Base-by-base conservation (phyloP, 805 yeast genomes). In the Myxozyma udenii region DNA sequence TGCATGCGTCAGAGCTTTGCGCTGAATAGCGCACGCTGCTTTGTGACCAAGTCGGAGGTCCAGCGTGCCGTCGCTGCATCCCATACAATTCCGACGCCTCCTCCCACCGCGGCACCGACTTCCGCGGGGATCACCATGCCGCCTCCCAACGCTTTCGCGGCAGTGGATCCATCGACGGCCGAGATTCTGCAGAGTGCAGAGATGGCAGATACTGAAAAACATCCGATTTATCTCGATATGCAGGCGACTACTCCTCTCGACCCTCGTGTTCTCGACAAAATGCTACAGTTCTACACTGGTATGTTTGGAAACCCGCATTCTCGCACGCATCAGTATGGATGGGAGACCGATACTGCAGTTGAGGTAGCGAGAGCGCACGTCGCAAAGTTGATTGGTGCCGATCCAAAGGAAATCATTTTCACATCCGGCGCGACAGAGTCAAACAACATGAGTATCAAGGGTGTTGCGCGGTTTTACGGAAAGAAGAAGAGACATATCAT, bases 221-320 rank as follows among this genome's bases (percentile, higher is more conserved):
- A 97, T 62, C 98, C 99, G 7, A 93, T 93, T 57, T 93, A 93
- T 70, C 73, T 93, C 64, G 99, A 93, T 65, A 90, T 90, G 78
- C 99, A 93, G 72, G 98, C 98, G 26, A 93, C 99, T 0, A 91
- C 99, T 0, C 98, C 98, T 24, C 86, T 93, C 1, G 99, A 93
- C 67, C 98, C 98, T 28, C 77, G 99, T 50, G 99, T 93, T 7
- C 71, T 93, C 61, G 96, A 87, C 66, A 84, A 81, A 61, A 88
- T 87, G 95, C 68, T 87, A 61, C 80, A 79, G 62, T 88, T 84
- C 66, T 85, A 80, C 68, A 91, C 98, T 1, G 98, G 98, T 3
- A 75, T 87, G 51, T 93, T 88, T 67, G 99, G 99, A 57, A 93
- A 93, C 68, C 99, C 99, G 21, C 99, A 93, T 71, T 88, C 96